Percentiles rank a stretch among this genome's conserved stretches.
phyloP scores from a whole-genome alignment of 306 rosid genomes.

The Quercus parvula region DNA sequence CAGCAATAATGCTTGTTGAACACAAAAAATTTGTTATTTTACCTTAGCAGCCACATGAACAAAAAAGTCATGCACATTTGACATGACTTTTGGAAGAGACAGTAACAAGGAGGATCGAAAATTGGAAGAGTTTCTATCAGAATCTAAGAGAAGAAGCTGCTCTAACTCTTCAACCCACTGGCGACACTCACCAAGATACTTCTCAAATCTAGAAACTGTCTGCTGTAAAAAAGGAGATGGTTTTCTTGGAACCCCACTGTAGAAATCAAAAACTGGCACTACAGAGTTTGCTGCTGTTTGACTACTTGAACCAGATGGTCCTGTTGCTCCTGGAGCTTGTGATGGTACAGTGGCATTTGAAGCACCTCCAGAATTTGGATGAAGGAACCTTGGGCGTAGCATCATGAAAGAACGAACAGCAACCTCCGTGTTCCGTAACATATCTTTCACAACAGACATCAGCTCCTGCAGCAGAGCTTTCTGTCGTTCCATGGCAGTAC shows the following conservation, averaged over 20 bases:
- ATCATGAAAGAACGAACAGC: slow-evolving; percentile 95
- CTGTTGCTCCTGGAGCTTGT: slow-evolving; percentile 56
- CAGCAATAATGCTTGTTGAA: not conserved
- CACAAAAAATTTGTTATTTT: slow-evolving; percentile 15
- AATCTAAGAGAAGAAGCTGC: slow-evolving; percentile 71
- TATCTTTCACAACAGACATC: slow-evolving; percentile 72
- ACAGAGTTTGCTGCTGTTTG: slow-evolving; percentile 60
- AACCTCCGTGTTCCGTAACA: slow-evolving; percentile 85
- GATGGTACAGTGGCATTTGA: slow-evolving; percentile 67
- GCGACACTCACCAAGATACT: slow-evolving; percentile 72
- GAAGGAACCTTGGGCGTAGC: slow-evolving; percentile 80
- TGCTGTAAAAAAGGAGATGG: slow-evolving; percentile 90
- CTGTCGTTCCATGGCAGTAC: slow-evolving; percentile 83
- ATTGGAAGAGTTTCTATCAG: slow-evolving; percentile 56
- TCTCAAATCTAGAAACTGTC: slow-evolving; percentile 87
- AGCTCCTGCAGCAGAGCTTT: slow-evolving; percentile 66
- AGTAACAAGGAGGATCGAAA: slow-evolving; percentile 63
- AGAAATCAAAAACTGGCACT: slow-evolving; percentile 89
- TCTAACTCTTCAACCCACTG: slow-evolving; percentile 96
- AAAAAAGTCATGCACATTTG: slow-evolving; percentile 91
- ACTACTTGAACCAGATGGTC: slow-evolving; percentile 42
- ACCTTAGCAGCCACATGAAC: slow-evolving; percentile 98
- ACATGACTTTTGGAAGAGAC: slow-evolving; percentile 94
- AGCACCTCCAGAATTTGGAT: slow-evolving; percentile 63
- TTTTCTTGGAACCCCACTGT: slow-evolving; percentile 88